Conservation (phyloP, 352 stramenopile genomes). For the Globisporangium nagaii region DNA sequence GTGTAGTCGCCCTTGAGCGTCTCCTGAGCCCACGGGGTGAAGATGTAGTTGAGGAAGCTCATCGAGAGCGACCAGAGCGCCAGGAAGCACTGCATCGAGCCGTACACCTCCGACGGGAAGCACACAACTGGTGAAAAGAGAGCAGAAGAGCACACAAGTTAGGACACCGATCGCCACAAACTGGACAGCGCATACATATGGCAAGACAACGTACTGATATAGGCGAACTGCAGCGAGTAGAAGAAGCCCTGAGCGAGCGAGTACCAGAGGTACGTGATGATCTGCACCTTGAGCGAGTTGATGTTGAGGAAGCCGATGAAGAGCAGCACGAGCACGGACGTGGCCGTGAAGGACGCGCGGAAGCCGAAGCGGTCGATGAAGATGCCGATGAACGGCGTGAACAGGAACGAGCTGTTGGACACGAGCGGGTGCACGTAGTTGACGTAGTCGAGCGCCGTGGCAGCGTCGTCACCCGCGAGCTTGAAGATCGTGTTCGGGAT, state of each 20-base stretch:
- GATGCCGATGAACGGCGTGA: conserved; percentile 18
- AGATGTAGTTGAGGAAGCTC: conserved; percentile 30
- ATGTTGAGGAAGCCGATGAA: conserved; percentile 20
- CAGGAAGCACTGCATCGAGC: conserved; percentile 28
- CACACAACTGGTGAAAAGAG: conserved; percentile 16
- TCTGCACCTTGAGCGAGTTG: conserved; percentile 16
- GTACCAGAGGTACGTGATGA: conserved; percentile 20
- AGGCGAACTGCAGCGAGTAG: conserved; percentile 28
- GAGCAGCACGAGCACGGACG: conserved; percentile 14
- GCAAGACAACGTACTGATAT: too few relatives aligned
- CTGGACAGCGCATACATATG: conserved; percentile 3
- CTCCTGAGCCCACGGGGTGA: conserved; percentile 30
- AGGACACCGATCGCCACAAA: neutral
- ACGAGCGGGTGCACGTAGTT: conserved; percentile 20
- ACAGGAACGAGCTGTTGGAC: conserved; percentile 24
- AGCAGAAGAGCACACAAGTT: neutral
- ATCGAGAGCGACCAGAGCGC: conserved; percentile 25
- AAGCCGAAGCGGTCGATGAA: conserved; percentile 22
- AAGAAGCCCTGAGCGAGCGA: conserved; percentile 20
- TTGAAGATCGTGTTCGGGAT: conserved; percentile 20
- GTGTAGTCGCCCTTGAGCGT: conserved; percentile 24
- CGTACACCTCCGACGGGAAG: conserved; percentile 30
- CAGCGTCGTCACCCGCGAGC: conserved; percentile 4
- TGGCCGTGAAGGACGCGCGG: conserved; percentile 13
- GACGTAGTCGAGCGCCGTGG: conserved; percentile 15